Percentiles rank a stretch among this genome's conserved stretches.
phyloP scores from a whole-genome alignment of 805 yeast genomes.

The Candida railenensis region DNA sequence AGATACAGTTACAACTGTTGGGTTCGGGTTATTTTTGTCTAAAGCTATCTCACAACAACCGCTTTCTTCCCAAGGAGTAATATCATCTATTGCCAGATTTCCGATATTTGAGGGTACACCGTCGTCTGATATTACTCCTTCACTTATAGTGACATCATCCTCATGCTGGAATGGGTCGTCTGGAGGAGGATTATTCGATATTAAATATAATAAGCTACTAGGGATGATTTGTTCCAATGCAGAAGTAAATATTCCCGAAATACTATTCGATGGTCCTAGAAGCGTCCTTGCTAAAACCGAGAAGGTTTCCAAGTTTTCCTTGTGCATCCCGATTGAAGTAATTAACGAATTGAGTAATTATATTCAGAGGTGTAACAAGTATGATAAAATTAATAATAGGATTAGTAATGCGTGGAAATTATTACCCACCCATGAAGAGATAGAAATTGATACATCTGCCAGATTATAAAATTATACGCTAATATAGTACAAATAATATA shows the following conservation, averaged over 20 bases:
- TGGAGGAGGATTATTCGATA: slow-evolving; percentile 43
- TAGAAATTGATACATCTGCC: not conserved
- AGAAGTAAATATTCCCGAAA: slow-evolving; percentile 25
- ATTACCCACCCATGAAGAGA: slow-evolving; percentile 2
- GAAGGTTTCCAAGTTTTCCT: slow-evolving; percentile 29
- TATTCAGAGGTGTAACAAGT: not conserved
- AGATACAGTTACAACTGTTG: slow-evolving; percentile 28
- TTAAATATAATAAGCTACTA: slow-evolving; percentile 20
- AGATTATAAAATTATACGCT: not conserved
- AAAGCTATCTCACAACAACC: slow-evolving; percentile 1
- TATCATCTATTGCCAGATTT: not conserved
- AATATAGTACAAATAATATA: not conserved
- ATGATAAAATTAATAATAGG: not conserved
- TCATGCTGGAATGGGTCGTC: slow-evolving; percentile 54
- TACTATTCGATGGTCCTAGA: slow-evolving; percentile 5
- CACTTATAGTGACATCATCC: slow-evolving; percentile 36
- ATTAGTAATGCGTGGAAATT: slow-evolving; percentile 2
- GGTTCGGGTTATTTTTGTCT: slow-evolving; percentile 41
- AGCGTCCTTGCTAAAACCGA: slow-evolving; percentile 18
- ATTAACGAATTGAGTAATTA: slow-evolving; percentile 21
- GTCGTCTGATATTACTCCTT: slow-evolving; percentile 6
- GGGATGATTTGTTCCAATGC: slow-evolving; percentile 49
- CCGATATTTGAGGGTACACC: not conserved
- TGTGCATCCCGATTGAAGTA: slow-evolving; percentile 33
- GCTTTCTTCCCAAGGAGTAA: not conserved